Base-by-base conservation (phyloP, 257 asterid species). In the Nicotiana knightiana region DNA sequence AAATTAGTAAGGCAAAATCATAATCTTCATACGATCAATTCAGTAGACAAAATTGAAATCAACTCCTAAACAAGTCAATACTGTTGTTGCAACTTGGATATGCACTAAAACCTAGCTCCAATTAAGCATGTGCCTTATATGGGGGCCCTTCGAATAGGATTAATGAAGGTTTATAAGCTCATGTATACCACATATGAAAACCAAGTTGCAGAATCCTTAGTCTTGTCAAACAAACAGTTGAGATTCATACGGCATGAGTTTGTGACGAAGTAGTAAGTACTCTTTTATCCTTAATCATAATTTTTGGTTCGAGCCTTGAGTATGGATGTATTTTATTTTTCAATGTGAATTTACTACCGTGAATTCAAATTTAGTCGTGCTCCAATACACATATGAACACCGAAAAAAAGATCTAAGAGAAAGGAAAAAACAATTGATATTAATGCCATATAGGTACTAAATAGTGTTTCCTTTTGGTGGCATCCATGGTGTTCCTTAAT, bases 61-160 rank as follows among this genome's bases (percentile, higher is more conserved):
- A 48, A 73, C 43, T 48, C 62, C 78, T 61, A 73, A 73, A 4
- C 62, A 73, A 73, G 62, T 73, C 62, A 73, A 73, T 73, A 48
- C 15, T 73, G 62, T 73, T 48, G 39, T 73, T 46, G 79, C 79
- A 73, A 15, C 6, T 24, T 73, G 79, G 62, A 73, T 73, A 73
- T 48, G 24, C 62, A 73, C 62, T 15, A 73, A 73, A 66, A 46
- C 5, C 21, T 70, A 43, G 35, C 37, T 43, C 78, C 59, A 71
- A 73, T 26, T 24, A 73, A 73, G 32, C 79, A 73, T 73, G 79
- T 24, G 53, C 53, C 15, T 16, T 33, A 32, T 33, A 33, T 65
- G 46, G 71, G 73, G 48, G 43, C 51, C 5, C 51, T 67, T 67
- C 33, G 51, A 67, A 67, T 67, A 16, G 24, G 32, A 17, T 66